Evolutionary conservation across 169 alveolate species (phyloP).

Genomic region (Babesia caballi): DNA sequence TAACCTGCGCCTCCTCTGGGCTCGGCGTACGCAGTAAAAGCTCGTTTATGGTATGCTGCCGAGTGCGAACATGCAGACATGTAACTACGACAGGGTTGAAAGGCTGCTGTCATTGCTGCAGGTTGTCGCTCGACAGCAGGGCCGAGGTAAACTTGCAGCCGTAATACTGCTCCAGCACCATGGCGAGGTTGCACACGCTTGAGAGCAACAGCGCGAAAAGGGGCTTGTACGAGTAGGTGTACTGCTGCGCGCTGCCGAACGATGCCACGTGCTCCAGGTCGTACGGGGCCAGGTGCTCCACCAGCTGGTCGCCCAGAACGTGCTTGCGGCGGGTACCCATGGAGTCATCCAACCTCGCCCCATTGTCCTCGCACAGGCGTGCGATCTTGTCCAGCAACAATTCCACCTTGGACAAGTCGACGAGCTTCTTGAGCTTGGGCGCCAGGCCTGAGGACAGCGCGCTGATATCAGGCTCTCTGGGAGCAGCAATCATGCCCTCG

Average conservation of each 20-base stretch:
- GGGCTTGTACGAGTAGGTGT: slow-evolving; percentile 32
- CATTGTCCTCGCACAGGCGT: slow-evolving; percentile 43
- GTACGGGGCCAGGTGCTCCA: slow-evolving; percentile 44
- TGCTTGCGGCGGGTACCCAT: slow-evolving; percentile 31
- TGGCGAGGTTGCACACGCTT: slow-evolving; percentile 42
- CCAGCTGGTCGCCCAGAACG: slow-evolving; percentile 16
- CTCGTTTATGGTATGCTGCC: too few species aligned
- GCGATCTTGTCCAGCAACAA: slow-evolving; percentile 32
- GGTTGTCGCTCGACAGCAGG: slow-evolving; percentile 6
- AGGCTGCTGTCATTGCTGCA: not conserved
- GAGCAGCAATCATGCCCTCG: not conserved
- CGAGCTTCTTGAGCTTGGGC: slow-evolving; percentile 21
- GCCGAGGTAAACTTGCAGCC: slow-evolving; percentile 48
- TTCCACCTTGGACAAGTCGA: slow-evolving; percentile 5
- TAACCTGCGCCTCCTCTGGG: too few species aligned
- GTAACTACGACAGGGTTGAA: too few species aligned
- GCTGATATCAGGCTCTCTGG: not conserved
- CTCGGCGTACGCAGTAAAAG: too few species aligned
- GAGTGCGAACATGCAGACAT: too few species aligned
- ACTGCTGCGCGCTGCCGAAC: slow-evolving; percentile 27
- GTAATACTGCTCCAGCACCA: slow-evolving; percentile 34
- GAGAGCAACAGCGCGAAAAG: slow-evolving; percentile 23
- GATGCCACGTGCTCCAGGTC: slow-evolving; percentile 56
- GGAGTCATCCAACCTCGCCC: not conserved
- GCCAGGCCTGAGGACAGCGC: not conserved